Evolutionary conservation across 2,329 filamentous ascomycete genomes (phyloP).

Genomic region (Phaeosphaeria sp.): DNA sequence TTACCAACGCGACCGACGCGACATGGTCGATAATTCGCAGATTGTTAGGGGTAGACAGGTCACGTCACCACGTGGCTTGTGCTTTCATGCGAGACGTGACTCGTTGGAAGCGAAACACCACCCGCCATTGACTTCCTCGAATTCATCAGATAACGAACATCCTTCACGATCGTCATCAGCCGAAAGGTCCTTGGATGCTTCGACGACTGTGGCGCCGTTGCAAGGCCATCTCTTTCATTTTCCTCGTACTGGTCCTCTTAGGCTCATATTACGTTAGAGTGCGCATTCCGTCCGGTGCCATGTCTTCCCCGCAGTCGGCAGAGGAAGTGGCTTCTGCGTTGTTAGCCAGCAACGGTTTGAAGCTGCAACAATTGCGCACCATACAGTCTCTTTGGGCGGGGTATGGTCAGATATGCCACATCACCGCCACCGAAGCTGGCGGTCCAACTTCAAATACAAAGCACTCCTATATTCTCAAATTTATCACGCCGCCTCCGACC

Average conservation of each 20-base stretch:
- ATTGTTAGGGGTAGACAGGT: neutral
- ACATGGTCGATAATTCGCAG: neutral
- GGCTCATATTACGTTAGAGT: neutral
- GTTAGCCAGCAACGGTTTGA: conserved; percentile 31
- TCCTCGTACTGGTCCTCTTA: conserved; percentile 1
- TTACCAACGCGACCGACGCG: neutral
- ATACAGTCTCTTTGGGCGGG: conserved; percentile 57
- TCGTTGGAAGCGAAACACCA: neutral
- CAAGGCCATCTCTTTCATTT: neutral
- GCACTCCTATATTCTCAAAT: conserved; percentile 62
- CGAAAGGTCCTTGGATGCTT: neutral
- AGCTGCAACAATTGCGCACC: conserved; percentile 28
- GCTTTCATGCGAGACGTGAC: neutral
- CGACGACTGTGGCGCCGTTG: neutral
- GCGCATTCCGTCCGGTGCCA: conserved; percentile 36
- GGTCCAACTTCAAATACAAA: conserved; percentile 18
- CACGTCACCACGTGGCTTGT: neutral
- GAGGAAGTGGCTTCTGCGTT: conserved; percentile 33
- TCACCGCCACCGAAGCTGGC: conserved; percentile 50
- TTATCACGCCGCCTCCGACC: conserved; percentile 61
- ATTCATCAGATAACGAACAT: neutral
- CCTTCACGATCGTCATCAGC: neutral
- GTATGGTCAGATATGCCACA: conserved; percentile 62
- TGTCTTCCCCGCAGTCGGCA: conserved; percentile 38
- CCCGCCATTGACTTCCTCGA: neutral